phyloP scores from a whole-genome alignment of 2,329 filamentous ascomycete genomes.

The Juglanconis juglandina region DNA sequence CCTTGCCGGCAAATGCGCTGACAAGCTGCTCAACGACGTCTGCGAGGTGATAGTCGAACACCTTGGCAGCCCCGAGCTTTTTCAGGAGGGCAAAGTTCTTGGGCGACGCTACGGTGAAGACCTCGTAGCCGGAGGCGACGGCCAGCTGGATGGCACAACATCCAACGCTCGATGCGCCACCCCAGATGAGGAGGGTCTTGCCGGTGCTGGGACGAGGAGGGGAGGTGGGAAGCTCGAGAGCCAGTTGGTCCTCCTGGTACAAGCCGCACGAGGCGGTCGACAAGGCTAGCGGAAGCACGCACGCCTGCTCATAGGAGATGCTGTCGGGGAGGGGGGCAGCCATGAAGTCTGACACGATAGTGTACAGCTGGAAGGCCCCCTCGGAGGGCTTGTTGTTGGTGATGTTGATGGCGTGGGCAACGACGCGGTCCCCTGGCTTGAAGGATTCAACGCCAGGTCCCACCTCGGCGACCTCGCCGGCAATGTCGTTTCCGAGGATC shows the following conservation, averaged over 20 bases:
- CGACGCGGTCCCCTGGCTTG: slow-evolving; percentile 29
- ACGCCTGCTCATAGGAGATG: slow-evolving; percentile 23
- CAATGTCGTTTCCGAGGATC: slow-evolving; percentile 27
- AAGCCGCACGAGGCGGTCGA: slow-evolving; percentile 8
- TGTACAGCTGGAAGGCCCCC: background rate
- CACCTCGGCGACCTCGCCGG: slow-evolving; percentile 29
- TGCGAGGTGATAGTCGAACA: slow-evolving; percentile 25
- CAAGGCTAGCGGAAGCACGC: slow-evolving; percentile 24
- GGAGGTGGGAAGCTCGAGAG: background rate
- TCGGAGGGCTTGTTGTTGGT: slow-evolving; percentile 12
- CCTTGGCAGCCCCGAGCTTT: slow-evolving; percentile 21
- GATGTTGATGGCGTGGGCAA: slow-evolving; percentile 21
- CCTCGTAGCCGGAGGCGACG: slow-evolving; percentile 17
- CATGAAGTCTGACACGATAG: slow-evolving; percentile 15
- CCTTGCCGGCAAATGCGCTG: background rate
- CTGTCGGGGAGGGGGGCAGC: slow-evolving; percentile 21
- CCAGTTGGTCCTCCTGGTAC: background rate
- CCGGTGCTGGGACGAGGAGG: slow-evolving; percentile 19
- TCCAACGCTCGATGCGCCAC: slow-evolving; percentile 41
- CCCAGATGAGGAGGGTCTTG: slow-evolving; percentile 40
- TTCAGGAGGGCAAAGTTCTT: slow-evolving; percentile 20
- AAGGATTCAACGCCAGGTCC: slow-evolving; percentile 25
- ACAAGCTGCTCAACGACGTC: slow-evolving; percentile 18
- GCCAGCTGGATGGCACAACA: slow-evolving; percentile 21
- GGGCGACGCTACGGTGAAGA: slow-evolving; percentile 16